Conservation (phyloP, 2,329 filamentous ascomycete genomes). For the Pseudopyrenochaeta lycopersici region DNA sequence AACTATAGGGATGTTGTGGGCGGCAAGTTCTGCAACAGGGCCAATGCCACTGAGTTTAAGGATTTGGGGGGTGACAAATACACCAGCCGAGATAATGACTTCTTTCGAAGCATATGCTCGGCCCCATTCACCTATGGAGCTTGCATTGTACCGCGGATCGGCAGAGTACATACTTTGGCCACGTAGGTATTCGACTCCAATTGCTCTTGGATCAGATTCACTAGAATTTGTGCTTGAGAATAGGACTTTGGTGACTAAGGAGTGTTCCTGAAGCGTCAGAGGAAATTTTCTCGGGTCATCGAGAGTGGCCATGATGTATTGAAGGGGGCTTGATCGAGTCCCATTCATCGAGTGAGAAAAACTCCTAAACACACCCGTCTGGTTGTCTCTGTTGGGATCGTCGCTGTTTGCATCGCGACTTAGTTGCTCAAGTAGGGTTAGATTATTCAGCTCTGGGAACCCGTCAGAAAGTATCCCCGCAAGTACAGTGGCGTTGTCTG, state of each 20-base stretch:
- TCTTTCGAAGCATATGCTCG: slow-evolving; percentile 7
- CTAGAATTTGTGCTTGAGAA: slow-evolving; percentile 57
- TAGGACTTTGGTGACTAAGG: slow-evolving; percentile 69
- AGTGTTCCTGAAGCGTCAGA: slow-evolving; percentile 64
- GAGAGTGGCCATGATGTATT: no score
- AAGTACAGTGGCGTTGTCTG: no score
- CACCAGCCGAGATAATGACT: slow-evolving; percentile 47
- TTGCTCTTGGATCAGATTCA: not conserved
- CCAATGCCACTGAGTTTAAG: slow-evolving; percentile 70
- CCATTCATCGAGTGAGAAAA: no score
- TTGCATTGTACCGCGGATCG: not conserved
- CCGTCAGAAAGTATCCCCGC: no score
- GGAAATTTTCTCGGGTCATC: no score
- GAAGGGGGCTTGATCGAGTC: no score
- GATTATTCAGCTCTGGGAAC: no score
- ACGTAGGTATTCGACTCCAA: not conserved
- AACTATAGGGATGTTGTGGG: slow-evolving; percentile 30
- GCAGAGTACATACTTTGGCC: not conserved
- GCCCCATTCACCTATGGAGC: slow-evolving; percentile 22
- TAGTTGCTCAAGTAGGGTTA: no score
- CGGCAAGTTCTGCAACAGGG: slow-evolving; percentile 51
- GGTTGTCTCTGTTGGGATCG: no score
- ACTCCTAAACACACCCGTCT: no score
- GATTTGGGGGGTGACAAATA: slow-evolving; percentile 68
- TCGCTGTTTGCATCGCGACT: no score